Evolutionary conservation across 495 filamentous ascomycete species (phyloP).

Genomic region (Penicillium argentinense): DNA sequence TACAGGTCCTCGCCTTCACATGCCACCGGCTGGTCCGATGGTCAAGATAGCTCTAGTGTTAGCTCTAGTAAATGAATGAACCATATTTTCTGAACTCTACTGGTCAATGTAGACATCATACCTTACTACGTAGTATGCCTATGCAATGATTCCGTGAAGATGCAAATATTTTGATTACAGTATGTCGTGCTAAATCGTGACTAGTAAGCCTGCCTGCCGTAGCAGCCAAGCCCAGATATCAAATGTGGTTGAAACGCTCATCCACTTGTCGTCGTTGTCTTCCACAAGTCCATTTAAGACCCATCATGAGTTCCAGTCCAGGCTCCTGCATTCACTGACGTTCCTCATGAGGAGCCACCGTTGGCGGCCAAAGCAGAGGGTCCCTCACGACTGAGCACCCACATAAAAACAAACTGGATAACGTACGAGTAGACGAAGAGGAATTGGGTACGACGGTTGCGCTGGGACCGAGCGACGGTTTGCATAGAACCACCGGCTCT

Average conservation of each 20-base stretch:
- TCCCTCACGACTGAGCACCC: constrained; percentile 71
- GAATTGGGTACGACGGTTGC: constrained; percentile 90
- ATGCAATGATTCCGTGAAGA: no score
- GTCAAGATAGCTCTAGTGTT: no score
- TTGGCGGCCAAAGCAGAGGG: constrained; percentile 25
- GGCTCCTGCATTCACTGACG: not conserved
- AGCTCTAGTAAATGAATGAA: no score
- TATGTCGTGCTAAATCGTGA: constrained; percentile 36
- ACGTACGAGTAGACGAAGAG: constrained; percentile 93
- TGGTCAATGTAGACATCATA: not conserved
- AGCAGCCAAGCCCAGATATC: constrained; percentile 2
- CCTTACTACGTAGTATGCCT: no score
- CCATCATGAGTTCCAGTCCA: constrained; percentile 15
- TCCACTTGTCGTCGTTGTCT: no score
- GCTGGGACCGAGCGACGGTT: constrained; percentile 78
- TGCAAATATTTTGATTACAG: constrained; percentile 37
- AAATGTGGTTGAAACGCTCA: no score
- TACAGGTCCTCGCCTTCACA: no score
- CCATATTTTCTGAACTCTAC: no score
- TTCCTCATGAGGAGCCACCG: constrained; percentile 27
- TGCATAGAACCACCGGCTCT: constrained; percentile 68
- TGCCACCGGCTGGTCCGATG: no score
- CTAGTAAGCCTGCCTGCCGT: constrained; percentile 2
- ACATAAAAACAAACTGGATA: constrained; percentile 93
- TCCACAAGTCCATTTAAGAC: constrained; percentile 26